Evolutionary conservation across 495 filamentous ascomycete species (phyloP).

Genomic region (Daldinia grandis): DNA sequence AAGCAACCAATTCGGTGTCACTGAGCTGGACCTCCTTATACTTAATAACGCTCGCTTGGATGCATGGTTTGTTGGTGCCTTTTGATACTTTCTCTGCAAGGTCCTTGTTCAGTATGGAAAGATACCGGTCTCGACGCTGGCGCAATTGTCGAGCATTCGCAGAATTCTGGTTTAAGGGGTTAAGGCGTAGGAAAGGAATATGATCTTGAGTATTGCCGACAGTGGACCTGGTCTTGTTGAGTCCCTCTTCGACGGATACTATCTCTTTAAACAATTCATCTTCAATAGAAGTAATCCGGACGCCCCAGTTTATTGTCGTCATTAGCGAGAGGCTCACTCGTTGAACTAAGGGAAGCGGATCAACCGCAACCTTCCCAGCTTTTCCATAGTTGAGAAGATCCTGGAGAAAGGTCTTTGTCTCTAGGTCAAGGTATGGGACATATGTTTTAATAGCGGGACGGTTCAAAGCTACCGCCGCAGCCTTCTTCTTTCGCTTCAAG

Average conservation of each 20-base stretch:
- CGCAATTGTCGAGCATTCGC: conserved; percentile 65
- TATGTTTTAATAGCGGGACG: conserved; percentile 68
- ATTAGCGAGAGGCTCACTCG: conserved; percentile 64
- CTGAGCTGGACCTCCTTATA: conserved; percentile 68
- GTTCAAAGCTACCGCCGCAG: conserved; percentile 69
- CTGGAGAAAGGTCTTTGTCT: conserved; percentile 66
- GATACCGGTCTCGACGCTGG: conserved; percentile 66
- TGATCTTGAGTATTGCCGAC: conserved; percentile 72
- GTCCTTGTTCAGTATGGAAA: conserved; percentile 59
- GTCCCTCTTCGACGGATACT: conserved; percentile 67
- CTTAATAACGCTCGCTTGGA: conserved; percentile 69
- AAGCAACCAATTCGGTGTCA: conserved; percentile 66
- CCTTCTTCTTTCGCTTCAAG: conserved; percentile 70
- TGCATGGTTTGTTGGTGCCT: conserved; percentile 68
- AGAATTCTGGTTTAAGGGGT: conserved; percentile 62
- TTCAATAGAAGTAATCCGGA: conserved; percentile 64
- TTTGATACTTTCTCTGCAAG: conserved; percentile 66
- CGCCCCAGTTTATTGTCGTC: conserved; percentile 70
- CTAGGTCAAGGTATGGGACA: conserved; percentile 66
- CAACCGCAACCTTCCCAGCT: conserved; percentile 59
- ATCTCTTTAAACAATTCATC: conserved; percentile 69
- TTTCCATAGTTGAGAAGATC: conserved; percentile 66
- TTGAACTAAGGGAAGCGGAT: conserved; percentile 70
- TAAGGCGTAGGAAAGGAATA: conserved; percentile 66
- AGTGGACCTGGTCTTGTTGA: conserved; percentile 66